Conservation (phyloP, 805 yeast species). For the Metschnikowia reukaufii region DNA sequence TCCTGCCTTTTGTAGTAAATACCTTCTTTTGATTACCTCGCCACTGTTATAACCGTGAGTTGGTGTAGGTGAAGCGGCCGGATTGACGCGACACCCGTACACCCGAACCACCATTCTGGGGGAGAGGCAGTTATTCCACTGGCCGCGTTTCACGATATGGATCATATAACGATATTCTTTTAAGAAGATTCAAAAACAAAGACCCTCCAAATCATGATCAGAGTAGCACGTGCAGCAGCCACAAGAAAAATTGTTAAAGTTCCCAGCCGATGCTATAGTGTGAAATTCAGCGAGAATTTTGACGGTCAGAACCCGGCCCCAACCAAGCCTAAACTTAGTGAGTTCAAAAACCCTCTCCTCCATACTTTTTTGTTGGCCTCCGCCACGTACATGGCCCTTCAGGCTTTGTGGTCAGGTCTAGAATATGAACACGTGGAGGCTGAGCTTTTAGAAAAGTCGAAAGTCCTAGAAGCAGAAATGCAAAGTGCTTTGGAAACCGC, state of each 20-base stretch:
- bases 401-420: slow-evolving; percentile 32
- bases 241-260: not conserved
- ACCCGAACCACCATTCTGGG: slow-evolving; percentile 3
- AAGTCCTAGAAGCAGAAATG: slow-evolving; percentile 19
- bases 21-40: not conserved
- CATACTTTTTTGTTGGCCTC: slow-evolving; percentile 42
- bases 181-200: not conserved
- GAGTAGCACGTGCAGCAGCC: not conserved
- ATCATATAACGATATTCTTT: not conserved
- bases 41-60: slow-evolving; percentile 4
- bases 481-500: slow-evolving; percentile 15
- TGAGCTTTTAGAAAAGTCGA: slow-evolving; percentile 15
- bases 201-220: not conserved
- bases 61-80: not conserved
- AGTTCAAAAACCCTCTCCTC: slow-evolving; percentile 38
- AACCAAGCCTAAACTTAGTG: slow-evolving; percentile 33
- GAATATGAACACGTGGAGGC: slow-evolving; percentile 28
- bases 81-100: slow-evolving; percentile 9
- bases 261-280: slow-evolving; percentile 8
- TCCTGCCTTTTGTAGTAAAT: not conserved
- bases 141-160: too few species aligned
- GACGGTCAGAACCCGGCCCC: slow-evolving; percentile 16
- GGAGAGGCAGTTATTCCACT: not conserved
- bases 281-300: slow-evolving; percentile 20
- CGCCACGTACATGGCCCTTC: slow-evolving; percentile 36